These are phyloP conservation scores for Lipomyces orientalis DNA, from an alignment of 805 yeast species.

Conservation along the genomic window DNA sequence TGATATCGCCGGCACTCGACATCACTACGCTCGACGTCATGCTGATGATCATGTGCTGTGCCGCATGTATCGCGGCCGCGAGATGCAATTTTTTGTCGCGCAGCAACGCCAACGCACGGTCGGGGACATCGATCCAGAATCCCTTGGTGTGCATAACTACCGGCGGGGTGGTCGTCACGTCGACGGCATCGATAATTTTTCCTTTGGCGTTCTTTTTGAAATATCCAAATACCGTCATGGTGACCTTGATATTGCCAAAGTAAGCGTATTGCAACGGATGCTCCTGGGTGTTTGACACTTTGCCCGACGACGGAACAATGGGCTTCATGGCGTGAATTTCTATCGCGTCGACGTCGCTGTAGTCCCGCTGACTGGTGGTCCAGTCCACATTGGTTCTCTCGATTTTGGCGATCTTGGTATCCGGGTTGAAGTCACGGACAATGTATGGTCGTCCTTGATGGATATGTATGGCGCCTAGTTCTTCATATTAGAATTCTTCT, in stretches of 20 bases:
- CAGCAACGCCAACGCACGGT: constrained; percentile 63
- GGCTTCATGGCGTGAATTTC: constrained; percentile 40
- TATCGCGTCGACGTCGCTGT: constrained; percentile 87
- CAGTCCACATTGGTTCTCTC: constrained; percentile 91
- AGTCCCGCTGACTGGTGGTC: constrained; percentile 91
- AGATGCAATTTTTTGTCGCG: constrained; percentile 62
- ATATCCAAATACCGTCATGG: constrained; percentile 86
- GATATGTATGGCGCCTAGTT: constrained; percentile 85
- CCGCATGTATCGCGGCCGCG: constrained; percentile 96
- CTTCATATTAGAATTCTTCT: constrained; percentile 43
- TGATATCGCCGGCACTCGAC: constrained; percentile 70
- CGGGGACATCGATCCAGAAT: constrained; percentile 88
- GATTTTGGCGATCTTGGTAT: constrained; percentile 81
- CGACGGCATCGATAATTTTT: constrained; percentile 90
- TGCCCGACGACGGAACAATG: background rate
- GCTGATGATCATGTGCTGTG: constrained; percentile 87
- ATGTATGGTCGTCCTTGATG: constrained; percentile 93
- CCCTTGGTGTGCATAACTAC: constrained; percentile 73
- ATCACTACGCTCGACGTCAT: constrained; percentile 74
- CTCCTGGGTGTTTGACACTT: background rate
- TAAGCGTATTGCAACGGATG: constrained; percentile 50
- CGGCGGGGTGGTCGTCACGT: constrained; percentile 83
- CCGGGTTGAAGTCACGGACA: constrained; percentile 81
- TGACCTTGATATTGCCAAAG: constrained; percentile 75
- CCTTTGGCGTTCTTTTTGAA: constrained; percentile 80